A percentile compares a stretch with the other conserved stretches of the same genome.
Evolutionary conservation across 805 yeast genomes (phyloP).

Genomic region (Maudiozyma turicensis): DNA sequence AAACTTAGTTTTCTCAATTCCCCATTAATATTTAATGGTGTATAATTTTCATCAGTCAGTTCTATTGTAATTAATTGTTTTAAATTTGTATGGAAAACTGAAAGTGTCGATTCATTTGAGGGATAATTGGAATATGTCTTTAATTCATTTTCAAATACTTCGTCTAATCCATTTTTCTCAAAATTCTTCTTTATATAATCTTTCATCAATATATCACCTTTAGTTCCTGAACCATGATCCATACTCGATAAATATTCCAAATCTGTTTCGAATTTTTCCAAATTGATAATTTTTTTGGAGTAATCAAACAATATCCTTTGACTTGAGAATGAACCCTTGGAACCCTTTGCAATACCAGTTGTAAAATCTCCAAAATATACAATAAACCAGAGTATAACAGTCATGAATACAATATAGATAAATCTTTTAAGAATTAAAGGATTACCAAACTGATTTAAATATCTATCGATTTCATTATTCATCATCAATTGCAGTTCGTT

Average conservation of each 20-base stretch:
- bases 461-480: slow-evolving; percentile 37
- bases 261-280: slow-evolving; percentile 49
- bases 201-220: slow-evolving; percentile 68
- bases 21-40: slow-evolving; percentile 57
- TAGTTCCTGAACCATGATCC: slow-evolving; percentile 80
- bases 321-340: slow-evolving; percentile 48
- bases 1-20: slow-evolving; percentile 39
- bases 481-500: slow-evolving; percentile 10
- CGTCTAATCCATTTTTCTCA: slow-evolving; percentile 42
- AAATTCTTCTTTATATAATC: slow-evolving; percentile 53
- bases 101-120: slow-evolving; percentile 20
- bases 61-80: slow-evolving; percentile 17
- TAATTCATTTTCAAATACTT: slow-evolving; percentile 32
- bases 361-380: slow-evolving; percentile 45
- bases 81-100: slow-evolving; percentile 15
- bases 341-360: slow-evolving; percentile 27
- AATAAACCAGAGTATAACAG: slow-evolving; percentile 43
- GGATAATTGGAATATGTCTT: slow-evolving; percentile 61
- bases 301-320: slow-evolving; percentile 39
- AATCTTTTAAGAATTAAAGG: slow-evolving; percentile 73
- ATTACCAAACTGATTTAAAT: slow-evolving; percentile 60
- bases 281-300: slow-evolving; percentile 40
- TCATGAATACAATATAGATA: slow-evolving; percentile 53
- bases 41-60: slow-evolving; percentile 38
- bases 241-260: slow-evolving; percentile 61